Percentiles rank a stretch among this genome's conserved stretches.
These are phyloP conservation scores for Coniochaeta prunicola DNA, from an alignment of 2,329 filamentous ascomycete genomes.

Conservation along the genomic window DNA sequence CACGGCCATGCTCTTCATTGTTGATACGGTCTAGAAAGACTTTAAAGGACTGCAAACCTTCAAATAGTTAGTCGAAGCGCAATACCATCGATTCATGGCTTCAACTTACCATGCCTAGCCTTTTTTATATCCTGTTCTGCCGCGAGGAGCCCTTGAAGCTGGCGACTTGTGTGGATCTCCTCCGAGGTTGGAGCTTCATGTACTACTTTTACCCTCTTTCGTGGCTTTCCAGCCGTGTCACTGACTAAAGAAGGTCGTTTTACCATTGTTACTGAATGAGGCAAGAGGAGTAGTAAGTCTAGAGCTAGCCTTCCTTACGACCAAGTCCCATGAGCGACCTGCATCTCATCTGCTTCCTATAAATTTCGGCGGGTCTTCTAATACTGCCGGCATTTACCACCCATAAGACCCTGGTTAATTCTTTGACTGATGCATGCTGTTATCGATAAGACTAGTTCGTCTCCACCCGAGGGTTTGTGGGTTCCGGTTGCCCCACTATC, in stretches of 20 bases:
- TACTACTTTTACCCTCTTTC: conserved; percentile 49
- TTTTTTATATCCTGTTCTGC: conserved; percentile 65
- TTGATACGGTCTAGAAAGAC: conserved; percentile 61
- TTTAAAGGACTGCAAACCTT: conserved; percentile 64
- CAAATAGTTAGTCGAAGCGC: not conserved
- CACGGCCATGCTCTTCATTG: conserved; percentile 39
- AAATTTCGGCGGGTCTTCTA: conserved; percentile 1
- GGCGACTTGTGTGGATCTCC: conserved; percentile 54
- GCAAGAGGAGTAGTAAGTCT: not conserved
- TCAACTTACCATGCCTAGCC: conserved; percentile 53
- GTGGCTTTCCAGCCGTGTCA: conserved; percentile 32
- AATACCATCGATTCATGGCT: conserved; percentile 1
- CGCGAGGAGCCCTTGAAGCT: conserved; percentile 60
- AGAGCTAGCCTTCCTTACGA: not conserved
- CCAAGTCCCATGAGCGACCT: not conserved
- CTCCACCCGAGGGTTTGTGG: not conserved
- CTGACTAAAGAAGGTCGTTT: conserved; percentile 33
- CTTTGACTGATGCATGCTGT: not conserved
- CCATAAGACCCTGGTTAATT: not conserved
- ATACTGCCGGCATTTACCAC: conserved; percentile 2
- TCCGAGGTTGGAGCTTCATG: conserved; percentile 52
- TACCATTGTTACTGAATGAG: conserved; percentile 25
- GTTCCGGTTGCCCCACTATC: not conserved
- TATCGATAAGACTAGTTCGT: not conserved
- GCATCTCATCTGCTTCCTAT: not conserved